Evolutionary conservation across 441 rosid genomes (phyloP).

Genomic region (Eutrema salsugineum): DNA sequence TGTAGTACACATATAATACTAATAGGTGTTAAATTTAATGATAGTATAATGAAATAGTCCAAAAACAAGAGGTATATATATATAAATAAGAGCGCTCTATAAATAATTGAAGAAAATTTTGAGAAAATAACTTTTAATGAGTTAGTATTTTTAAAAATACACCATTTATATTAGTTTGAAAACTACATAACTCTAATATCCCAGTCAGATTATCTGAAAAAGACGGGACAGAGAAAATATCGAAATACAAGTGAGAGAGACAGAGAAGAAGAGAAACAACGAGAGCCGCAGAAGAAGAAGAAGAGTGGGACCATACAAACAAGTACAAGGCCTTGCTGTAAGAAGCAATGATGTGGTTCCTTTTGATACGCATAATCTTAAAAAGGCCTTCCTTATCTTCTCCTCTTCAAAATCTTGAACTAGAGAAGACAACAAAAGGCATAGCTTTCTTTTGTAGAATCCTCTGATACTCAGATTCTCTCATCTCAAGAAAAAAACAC

Average conservation of each 20-base stretch:
- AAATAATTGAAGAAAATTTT: too few relatives aligned
- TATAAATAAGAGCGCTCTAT: too few relatives aligned
- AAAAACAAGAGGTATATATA: background rate
- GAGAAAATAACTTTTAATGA: too few relatives aligned
- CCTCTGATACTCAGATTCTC: background rate
- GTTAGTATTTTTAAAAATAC: too few relatives aligned
- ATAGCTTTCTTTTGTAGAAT: background rate
- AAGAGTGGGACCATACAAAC: background rate
- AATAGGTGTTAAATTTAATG: too few relatives aligned
- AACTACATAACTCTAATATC: background rate
- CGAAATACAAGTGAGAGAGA: background rate
- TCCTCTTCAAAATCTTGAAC: background rate
- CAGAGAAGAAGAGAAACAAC: constrained; percentile 5
- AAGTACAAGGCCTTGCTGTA: constrained; percentile 3
- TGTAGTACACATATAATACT: too few relatives aligned
- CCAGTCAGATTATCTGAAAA: background rate
- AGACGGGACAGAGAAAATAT: background rate
- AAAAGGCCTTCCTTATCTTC: constrained; percentile 7
- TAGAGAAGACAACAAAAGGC: background rate
- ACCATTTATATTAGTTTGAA: too few relatives aligned
- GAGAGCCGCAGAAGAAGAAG: constrained; percentile 26
- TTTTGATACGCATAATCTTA: constrained; percentile 17
- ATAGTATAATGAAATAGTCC: background rate
- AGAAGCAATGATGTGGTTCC: constrained; percentile 21
- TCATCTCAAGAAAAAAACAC: background rate